phyloP scores from a whole-genome alignment of 352 stramenopile genomes.

The Saprolegnia diclina region DNA sequence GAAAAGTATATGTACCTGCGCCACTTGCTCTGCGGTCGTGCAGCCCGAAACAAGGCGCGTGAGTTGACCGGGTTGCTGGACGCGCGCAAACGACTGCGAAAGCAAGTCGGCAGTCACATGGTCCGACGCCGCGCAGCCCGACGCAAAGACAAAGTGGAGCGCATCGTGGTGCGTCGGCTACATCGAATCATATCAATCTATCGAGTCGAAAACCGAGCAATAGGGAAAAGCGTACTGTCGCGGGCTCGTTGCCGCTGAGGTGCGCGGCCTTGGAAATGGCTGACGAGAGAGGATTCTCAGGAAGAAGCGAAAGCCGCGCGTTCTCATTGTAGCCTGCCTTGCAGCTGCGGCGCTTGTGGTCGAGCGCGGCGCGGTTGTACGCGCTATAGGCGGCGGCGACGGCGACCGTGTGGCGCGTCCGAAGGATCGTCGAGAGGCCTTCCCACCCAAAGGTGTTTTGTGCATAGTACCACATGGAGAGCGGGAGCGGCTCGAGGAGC shows the following conservation, averaged over 20 bases:
- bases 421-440: slow-evolving; percentile 67
- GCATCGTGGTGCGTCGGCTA: slow-evolving; percentile 41
- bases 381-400: slow-evolving; percentile 57
- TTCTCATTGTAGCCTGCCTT: slow-evolving; percentile 66
- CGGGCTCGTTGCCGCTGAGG: slow-evolving; percentile 30
- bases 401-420: slow-evolving; percentile 65
- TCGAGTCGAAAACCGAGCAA: slow-evolving; percentile 31
- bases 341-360: slow-evolving; percentile 48
- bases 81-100: slow-evolving; percentile 51
- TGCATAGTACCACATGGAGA: slow-evolving; percentile 63
- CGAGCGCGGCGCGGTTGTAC: slow-evolving; percentile 62
- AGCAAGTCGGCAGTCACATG: slow-evolving; percentile 75
- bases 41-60: slow-evolving; percentile 71
- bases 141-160: slow-evolving; percentile 73
- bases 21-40: slow-evolving; percentile 35
- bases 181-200: not conserved
- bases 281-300: slow-evolving; percentile 36
- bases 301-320: slow-evolving; percentile 55
- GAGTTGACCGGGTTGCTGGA: slow-evolving; percentile 50
- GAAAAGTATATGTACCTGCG: slow-evolving; percentile 29
- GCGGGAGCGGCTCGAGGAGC: slow-evolving; percentile 50
- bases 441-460: slow-evolving; percentile 71
- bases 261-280: slow-evolving; percentile 46
- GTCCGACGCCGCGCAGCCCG: slow-evolving; percentile 50
- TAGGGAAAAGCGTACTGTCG: slow-evolving; percentile 24